Base-by-base conservation (phyloP, 345 rosid genomes). In the Eutrema yunnanense region DNA sequence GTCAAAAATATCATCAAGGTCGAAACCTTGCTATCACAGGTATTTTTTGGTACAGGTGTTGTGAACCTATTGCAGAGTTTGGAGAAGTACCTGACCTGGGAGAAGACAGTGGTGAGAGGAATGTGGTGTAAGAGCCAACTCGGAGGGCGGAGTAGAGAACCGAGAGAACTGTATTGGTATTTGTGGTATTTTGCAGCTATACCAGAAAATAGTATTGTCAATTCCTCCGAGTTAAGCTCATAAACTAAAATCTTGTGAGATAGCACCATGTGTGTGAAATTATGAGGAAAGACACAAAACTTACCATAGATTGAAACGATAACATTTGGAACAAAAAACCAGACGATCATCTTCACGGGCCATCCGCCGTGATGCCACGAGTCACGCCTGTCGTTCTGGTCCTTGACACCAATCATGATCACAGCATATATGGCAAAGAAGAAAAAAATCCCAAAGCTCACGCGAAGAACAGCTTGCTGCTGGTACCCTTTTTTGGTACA, bases 301-400 rank as follows among this genome's bases (percentile, higher is more conserved):
- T 83, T 51, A 92, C 99, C 99, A 66, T 92, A 95, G 61, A 95
- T 26, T 13, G 88, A 72, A 81, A 94, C 58, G 56, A 91, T 77
- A 26, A 80, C 81, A 72, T 88, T 85, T 6, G 96, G 98, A 61
- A 95, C 74, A 78, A 95, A 92, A 81, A 95, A 92, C 98, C 99
- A 95, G 54, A 83, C 77, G 6, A 86, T 81, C 86, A 92, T 92
- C 89, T 95, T 95, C 14, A 86, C 80, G 62, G 79, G 58, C 99
- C 99, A 95, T 67, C 99, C 93, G 9, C 96, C 96, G 48, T 95
- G 99, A 61, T 95, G 98, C 98, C 93, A 87, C 0, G 97, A 86
- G 75, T 95, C 98, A 44, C 96, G 96, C 68, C 69, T 83, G 36
- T 92, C 98, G 57, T 88, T 95, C 81, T 92, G 98, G 82, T 92